A percentile compares a stretch with the other conserved stretches of the same genome.
These are phyloP conservation scores for Wickerhamomyces pijperi DNA, from an alignment of 805 yeast species.

Conservation along the genomic window DNA sequence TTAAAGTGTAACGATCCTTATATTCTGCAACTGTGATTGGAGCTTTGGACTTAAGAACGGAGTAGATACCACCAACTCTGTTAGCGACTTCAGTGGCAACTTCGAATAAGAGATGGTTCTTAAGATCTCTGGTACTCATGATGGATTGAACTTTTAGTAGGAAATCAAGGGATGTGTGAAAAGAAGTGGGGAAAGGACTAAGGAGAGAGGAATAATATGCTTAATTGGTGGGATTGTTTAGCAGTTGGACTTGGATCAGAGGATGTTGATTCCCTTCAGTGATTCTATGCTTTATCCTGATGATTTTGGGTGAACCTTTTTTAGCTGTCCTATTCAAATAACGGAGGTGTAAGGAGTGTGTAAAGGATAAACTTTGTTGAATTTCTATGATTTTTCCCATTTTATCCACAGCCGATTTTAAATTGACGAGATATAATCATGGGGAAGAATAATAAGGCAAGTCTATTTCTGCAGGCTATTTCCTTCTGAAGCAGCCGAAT, in stretches of 20 bases:
- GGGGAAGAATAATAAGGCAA: too few relatives aligned
- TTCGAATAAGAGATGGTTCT: constrained; percentile 81
- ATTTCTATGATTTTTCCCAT: not conserved
- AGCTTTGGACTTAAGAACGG: constrained; percentile 92
- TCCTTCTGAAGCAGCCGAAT: too few relatives aligned
- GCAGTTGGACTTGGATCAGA: too few relatives aligned
- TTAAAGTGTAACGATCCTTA: constrained; percentile 69
- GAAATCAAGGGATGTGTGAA: not conserved
- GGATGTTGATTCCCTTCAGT: too few relatives aligned
- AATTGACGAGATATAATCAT: too few relatives aligned
- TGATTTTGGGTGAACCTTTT: not conserved
- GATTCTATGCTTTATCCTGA: too few relatives aligned
- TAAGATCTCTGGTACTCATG: constrained; percentile 64
- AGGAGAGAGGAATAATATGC: not conserved
- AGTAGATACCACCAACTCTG: constrained; percentile 94
- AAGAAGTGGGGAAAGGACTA: not conserved
- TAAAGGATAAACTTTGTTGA: not conserved
- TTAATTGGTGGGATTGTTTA: too few relatives aligned
- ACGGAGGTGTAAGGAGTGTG: not conserved
- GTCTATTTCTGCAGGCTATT: too few relatives aligned
- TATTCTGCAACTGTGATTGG: constrained; percentile 94
- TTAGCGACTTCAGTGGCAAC: constrained; percentile 97
- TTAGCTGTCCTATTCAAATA: not conserved
- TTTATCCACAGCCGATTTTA: too few relatives aligned
- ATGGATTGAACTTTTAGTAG: not conserved